Evolutionary conservation across 2,329 filamentous ascomycete genomes (phyloP).

Genomic region (Claviceps paspali): DNA sequence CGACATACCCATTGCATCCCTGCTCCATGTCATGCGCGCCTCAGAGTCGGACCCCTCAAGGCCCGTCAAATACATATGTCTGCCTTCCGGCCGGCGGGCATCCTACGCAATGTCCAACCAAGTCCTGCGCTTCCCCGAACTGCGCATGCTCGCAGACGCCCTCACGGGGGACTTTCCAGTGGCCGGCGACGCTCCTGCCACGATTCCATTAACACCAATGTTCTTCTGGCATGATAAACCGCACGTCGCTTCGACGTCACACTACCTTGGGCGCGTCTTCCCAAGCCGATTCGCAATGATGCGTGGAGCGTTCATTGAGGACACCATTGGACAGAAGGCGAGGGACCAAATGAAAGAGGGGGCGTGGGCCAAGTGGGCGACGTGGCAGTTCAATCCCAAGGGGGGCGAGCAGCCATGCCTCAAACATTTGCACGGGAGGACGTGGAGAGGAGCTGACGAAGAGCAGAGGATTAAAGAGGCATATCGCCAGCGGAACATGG

Average conservation of each 20-base stretch:
- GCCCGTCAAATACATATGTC: constrained; percentile 35
- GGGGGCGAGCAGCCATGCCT: constrained; percentile 30
- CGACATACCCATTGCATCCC: constrained; percentile 26
- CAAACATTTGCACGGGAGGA: constrained; percentile 34
- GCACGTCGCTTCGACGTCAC: constrained; percentile 31
- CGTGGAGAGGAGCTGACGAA: constrained; percentile 25
- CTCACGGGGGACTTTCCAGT: constrained; percentile 25
- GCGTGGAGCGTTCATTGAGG: constrained; percentile 40
- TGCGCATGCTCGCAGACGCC: constrained; percentile 25
- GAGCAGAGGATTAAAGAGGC: constrained; percentile 5
- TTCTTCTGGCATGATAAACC: constrained; percentile 47
- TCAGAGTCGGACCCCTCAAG: background rate
- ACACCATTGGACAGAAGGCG: constrained; percentile 37
- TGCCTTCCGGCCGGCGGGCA: constrained; percentile 35
- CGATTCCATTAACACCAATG: constrained; percentile 31
- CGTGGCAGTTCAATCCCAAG: constrained; percentile 38
- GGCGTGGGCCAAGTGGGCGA: constrained; percentile 35
- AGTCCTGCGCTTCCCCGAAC: constrained; percentile 24
- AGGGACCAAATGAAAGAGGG: constrained; percentile 42
- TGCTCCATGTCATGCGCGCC: constrained; percentile 30
- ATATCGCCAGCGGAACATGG: constrained; percentile 1
- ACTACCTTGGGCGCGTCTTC: constrained; percentile 36
- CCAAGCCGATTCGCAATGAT: constrained; percentile 32
- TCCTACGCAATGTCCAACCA: constrained; percentile 33
- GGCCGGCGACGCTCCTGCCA: constrained; percentile 11